Evolutionary conservation across 495 filamentous ascomycete species (phyloP), one percentile per base, ranked within the genome.

Genomic region (Staphylotrichum longicolle): DNA sequence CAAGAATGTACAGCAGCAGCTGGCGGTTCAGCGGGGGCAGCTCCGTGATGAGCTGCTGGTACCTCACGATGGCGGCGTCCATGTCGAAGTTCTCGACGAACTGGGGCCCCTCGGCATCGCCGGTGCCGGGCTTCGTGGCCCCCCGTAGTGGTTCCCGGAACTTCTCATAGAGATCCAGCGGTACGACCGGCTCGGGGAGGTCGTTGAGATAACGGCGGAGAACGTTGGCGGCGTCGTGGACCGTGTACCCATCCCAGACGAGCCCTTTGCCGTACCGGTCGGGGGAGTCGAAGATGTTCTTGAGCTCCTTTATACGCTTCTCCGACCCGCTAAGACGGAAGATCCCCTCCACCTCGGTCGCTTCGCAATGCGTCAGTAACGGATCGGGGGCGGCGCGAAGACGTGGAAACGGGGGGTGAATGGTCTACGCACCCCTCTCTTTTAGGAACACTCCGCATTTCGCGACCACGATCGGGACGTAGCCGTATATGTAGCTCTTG

Each of bases 371-470:
- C 46, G 63, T 70, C 59, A 70, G 63, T 42, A 34, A 14, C 10
- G 5, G 6, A 39, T 39, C 37, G 10, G 10, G 6, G 5, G 37
- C 30, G 58, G n/a, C 50, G 39, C 12, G 57, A 37, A n/a, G 20
- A 27, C 20, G 39, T 47, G 34, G 34, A 41, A 11, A 46, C 5
- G 14, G 33, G n/a, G 10, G 42, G 12, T 20, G 44, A 51, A 54
- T 39, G 37, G 30, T 32, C 37, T 45, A 79, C 83, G 63, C 69
- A 96, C 94, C 94, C 87, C 96, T 97, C 73, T 99, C 94, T 72
- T 99, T 99, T 64, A 99, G 75, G 68, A 91, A 99, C 2, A 99
- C 93, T 51, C 94, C 94, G 74, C 94, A 99, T 74, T 99, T 99
- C 5, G 94, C 94, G 44, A 99, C 93, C 50, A 99, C 93, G 65